These are phyloP conservation scores for Veloporphyrellus conicus DNA, from an alignment of 1,284 basidiomycete genomes.

Conservation along the genomic window DNA sequence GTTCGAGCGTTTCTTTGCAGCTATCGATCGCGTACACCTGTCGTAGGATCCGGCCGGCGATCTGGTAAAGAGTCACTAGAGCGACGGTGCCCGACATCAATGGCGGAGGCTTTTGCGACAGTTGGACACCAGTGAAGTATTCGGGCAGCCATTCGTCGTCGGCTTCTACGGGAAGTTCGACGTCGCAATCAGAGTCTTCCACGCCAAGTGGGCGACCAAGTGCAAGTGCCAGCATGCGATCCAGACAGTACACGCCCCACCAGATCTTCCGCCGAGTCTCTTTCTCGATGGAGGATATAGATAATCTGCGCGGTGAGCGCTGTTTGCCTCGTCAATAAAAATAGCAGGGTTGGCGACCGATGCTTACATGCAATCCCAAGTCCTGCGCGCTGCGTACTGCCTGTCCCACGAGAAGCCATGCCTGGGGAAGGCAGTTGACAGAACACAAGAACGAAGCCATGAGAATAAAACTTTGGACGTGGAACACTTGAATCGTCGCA, in stretches of 20 bases:
- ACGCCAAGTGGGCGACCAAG: conserved; percentile 77
- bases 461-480: conserved; percentile 84
- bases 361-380: conserved; percentile 78
- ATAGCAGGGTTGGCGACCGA: background rate
- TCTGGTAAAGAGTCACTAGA: conserved; percentile 73
- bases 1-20: conserved; percentile 68
- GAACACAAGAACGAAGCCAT: conserved; percentile 86
- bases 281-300: conserved; percentile 71
- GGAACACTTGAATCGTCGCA: conserved; percentile 72
- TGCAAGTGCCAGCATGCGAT: conserved; percentile 85
- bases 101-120: conserved; percentile 53
- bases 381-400: conserved; percentile 84
- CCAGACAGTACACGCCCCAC: conserved; percentile 86
- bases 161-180: conserved; percentile 73
- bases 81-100: conserved; percentile 79
- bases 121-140: conserved; percentile 61
- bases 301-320: conserved; percentile 76
- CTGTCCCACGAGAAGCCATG: conserved; percentile 85
- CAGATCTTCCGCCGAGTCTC: conserved; percentile 84
- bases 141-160: conserved; percentile 74
- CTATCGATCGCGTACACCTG: conserved; percentile 76
- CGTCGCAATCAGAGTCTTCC: conserved; percentile 78
- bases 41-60: conserved; percentile 76
- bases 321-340: conserved; percentile 33
- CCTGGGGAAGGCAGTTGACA: conserved; percentile 85